These are phyloP conservation scores for Acanthochlamys bracteata DNA, from an alignment of 106 monocot species.

Conservation along the genomic window DNA sequence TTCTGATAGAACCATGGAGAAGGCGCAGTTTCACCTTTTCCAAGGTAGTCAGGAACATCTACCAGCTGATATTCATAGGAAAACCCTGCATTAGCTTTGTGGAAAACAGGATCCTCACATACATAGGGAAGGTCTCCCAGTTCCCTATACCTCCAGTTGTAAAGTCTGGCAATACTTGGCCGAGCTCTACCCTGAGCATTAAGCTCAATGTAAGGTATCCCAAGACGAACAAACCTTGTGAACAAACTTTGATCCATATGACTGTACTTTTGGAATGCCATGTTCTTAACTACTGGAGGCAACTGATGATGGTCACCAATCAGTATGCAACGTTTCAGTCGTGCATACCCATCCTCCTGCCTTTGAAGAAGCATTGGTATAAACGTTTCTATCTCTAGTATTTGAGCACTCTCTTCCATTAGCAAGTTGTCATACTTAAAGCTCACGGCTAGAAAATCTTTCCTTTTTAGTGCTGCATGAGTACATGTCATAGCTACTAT, in stretches of 20 bases:
- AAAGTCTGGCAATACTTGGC: constrained; percentile 77
- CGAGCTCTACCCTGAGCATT: constrained; percentile 98
- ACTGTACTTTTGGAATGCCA: constrained; percentile 99
- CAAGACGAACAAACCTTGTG: constrained; percentile 92
- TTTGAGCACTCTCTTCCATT: constrained; percentile 99
- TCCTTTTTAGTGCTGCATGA: constrained; percentile 95
- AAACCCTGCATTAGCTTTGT: constrained; percentile 92
- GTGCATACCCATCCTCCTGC: constrained; percentile 96
- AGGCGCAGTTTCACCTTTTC: constrained; percentile 87
- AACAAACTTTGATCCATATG: constrained; percentile 99
- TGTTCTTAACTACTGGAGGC: constrained; percentile 98
- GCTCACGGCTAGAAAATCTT: constrained; percentile 91
- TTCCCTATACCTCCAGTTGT: constrained; percentile 98
- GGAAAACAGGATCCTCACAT: constrained; percentile 55
- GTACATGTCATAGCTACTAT: constrained; percentile 99
- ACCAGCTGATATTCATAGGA: constrained; percentile 87
- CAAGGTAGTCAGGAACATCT: constrained; percentile 82
- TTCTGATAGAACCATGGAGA: constrained; percentile 99
- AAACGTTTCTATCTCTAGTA: constrained; percentile 97
- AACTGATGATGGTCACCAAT: constrained; percentile 99
- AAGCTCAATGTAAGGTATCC: constrained; percentile 95
- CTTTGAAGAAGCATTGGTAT: constrained; percentile 98
- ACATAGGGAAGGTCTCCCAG: constrained; percentile 88
- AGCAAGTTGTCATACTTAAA: constrained; percentile 97
- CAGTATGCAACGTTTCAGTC: constrained; percentile 87